Conservation (phyloP, 163 green algal genomes). For the Chlorella variabilis region DNA sequence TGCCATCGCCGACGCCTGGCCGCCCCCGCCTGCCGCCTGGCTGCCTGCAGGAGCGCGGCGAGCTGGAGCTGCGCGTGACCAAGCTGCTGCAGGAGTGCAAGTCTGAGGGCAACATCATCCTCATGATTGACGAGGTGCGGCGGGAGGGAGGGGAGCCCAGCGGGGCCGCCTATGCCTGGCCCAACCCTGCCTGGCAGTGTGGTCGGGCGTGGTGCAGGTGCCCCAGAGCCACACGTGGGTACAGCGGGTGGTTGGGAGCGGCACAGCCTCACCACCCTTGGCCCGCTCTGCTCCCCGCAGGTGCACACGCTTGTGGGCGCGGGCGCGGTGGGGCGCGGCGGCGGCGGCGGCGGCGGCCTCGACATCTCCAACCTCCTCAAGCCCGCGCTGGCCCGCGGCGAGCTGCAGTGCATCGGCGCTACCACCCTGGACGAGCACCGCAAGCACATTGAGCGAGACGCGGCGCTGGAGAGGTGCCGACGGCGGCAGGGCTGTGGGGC, state of each 20-base stretch:
- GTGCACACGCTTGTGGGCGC: constrained; percentile 93
- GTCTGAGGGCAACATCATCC: constrained; percentile 97
- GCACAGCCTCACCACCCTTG: too few relatives aligned
- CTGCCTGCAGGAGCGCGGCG: constrained; percentile 89
- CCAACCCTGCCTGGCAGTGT: too few relatives aligned
- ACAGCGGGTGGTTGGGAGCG: too few relatives aligned
- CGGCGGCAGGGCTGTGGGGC: not conserved
- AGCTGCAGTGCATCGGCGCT: constrained; percentile 99
- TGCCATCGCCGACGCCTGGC: too few relatives aligned
- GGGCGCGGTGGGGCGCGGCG: constrained; percentile 58
- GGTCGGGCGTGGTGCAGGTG: too few relatives aligned
- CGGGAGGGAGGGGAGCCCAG: not conserved
- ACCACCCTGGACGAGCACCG: constrained; percentile 99
- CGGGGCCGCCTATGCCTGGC: too few relatives aligned
- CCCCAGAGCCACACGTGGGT: too few relatives aligned
- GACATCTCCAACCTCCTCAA: constrained; percentile 99
- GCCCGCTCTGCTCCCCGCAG: constrained; percentile 57
- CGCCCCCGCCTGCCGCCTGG: too few relatives aligned
- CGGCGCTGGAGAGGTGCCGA: constrained; percentile 91
- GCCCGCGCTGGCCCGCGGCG: constrained; percentile 95
- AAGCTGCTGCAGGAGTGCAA: constrained; percentile 99
- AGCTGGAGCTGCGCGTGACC: constrained; percentile 99
- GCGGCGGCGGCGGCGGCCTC: constrained; percentile 95
- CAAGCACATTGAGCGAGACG: constrained; percentile 99
- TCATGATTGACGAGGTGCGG: constrained; percentile 69